A percentile compares a stretch with the other conserved stretches of the same genome.
phyloP scores from a whole-genome alignment of 805 yeast genomes.

The Hanseniaspora pseudoguilliermondii region DNA sequence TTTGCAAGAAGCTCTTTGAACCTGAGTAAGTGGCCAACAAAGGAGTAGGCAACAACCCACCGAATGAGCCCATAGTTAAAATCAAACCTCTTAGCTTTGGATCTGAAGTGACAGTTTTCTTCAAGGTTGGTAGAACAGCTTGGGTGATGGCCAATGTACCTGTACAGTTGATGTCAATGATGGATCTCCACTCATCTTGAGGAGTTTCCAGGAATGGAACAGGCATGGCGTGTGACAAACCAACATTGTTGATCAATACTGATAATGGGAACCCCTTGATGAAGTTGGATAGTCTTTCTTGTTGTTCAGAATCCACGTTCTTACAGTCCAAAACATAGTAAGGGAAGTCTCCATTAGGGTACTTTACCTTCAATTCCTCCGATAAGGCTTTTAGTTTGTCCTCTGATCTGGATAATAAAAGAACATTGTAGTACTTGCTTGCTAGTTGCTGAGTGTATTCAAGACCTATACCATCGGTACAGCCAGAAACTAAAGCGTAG shows the following conservation, averaged over 20 bases:
- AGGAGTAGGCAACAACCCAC: conserved; percentile 89
- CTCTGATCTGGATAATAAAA: conserved; percentile 72
- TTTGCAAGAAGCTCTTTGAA: conserved; percentile 86
- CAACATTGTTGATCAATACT: conserved; percentile 81
- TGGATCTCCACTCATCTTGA: conserved; percentile 59
- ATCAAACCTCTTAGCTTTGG: conserved; percentile 52
- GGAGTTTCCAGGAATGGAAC: conserved; percentile 80
- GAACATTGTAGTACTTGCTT: conserved; percentile 64
- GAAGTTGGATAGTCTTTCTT: conserved; percentile 36
- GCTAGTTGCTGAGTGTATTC: conserved; percentile 85
- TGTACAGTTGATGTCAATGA: conserved; percentile 71
- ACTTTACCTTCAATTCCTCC: conserved; percentile 46
- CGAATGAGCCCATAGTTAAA: conserved; percentile 92
- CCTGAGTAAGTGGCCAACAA: conserved; percentile 88
- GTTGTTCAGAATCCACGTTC: conserved; percentile 49
- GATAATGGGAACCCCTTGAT: conserved; percentile 48
- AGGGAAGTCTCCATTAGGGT: conserved; percentile 33
- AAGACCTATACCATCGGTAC: conserved; percentile 95
- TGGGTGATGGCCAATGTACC: conserved; percentile 79
- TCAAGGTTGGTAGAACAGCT: conserved; percentile 59
- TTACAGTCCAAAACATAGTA: conserved; percentile 67
- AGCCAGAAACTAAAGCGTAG: conserved; percentile 97
- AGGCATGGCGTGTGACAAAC: conserved; percentile 88
- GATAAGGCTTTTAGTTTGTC: conserved; percentile 60
- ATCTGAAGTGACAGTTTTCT: conserved; percentile 34